Evolutionary conservation across 805 yeast species (phyloP), one percentile per base, ranked within the genome.

Genomic region (Helenozyma baotianmanensis): DNA sequence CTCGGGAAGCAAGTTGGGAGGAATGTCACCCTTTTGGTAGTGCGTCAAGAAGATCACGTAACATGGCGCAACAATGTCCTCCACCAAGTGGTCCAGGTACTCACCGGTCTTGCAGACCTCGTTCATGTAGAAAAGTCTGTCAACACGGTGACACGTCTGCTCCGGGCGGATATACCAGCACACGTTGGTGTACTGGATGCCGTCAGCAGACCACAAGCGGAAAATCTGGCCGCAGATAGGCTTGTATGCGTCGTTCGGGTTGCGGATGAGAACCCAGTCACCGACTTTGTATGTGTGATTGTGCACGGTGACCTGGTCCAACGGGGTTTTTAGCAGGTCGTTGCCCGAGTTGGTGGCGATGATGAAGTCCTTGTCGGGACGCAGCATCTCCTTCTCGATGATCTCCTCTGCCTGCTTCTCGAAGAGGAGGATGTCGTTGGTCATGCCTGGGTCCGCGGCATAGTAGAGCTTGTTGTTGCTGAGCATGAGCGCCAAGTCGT

Each of bases 151-250:
- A 27, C 92, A 95, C 0, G 98, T 92, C 70, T 94, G 97, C 57
- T 92, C 97, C 1, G 98, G 96, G 47, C 97, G 78, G 52, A 86
- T 82, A 60, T 90, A 92, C 98, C 97, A 92, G 66, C 97, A 92
- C 24, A 86, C 95, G 55, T 92, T 90, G 53, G 89, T 74, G 78
- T 89, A 89, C 40, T 81, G 75, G 49, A 80, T 79, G 8, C 77
- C 76, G 35, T 89, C 94, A 43, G 88, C 94, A n/a, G 77, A 71
- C 98, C 98, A 92, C 40, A 92, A 74, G 50, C 96, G 74, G 64
- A 90, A 92, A 18, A 92, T 76, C 60, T 92, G 98, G 11, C 94
- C 96, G 22, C 88, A 85, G 14, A 89, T 89, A 11, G 98, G 97
- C 56, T 85, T 84, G 18, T 80, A 72, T 2, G 82, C 78, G 59